Evolutionary conservation across 2,329 filamentous ascomycete genomes (phyloP), one percentile per base, ranked within the genome.

Genomic region (Colletotrichum nymphaeae): DNA sequence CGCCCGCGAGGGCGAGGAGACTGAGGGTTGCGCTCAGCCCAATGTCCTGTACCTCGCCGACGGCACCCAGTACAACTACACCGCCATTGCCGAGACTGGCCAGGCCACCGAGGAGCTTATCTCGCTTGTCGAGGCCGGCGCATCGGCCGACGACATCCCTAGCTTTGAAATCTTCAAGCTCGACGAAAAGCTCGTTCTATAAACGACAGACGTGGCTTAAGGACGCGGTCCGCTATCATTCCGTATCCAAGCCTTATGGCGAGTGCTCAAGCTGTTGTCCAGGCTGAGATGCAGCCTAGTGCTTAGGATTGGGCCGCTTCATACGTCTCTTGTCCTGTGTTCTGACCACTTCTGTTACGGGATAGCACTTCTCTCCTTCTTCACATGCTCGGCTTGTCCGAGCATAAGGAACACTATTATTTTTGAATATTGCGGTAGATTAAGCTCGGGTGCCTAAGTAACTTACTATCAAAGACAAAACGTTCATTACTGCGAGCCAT

Each of bases 61-160:
- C 58, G 66, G 66, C 66, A 69, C 66, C 66, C 66, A 69, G 66
- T 69, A 69, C 66, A 69, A 69, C 66, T 69, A 63, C 66, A 69
- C 66, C 58, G 66, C 66, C 58, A 69, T 69, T 63, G 58, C 35
- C 49, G 58, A 69, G 35, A 42, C 66, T 57, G 66, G 66, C 5
- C 58, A 69, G 66, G 22, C 66, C 58, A 57, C 24, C 58, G 58
- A 69, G 2, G 66, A 69, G 58, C 7, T 69, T 55, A 1, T 16
- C 49, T 63, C 66, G 66, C 35, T 69, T 32, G 3, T 69, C 3
- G 1, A 11, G 49, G 35, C 35, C 0, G 66, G 66, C 49, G 66
- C 66, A 49, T 69, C 66, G 9, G 66, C 66, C 58, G 35, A 69
- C 49, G 66, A 69, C 8, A 63, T 69, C 1, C 16, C 66, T 26